Conservation (phyloP, 495 filamentous ascomycete species). For the Penicillium goetzii region DNA sequence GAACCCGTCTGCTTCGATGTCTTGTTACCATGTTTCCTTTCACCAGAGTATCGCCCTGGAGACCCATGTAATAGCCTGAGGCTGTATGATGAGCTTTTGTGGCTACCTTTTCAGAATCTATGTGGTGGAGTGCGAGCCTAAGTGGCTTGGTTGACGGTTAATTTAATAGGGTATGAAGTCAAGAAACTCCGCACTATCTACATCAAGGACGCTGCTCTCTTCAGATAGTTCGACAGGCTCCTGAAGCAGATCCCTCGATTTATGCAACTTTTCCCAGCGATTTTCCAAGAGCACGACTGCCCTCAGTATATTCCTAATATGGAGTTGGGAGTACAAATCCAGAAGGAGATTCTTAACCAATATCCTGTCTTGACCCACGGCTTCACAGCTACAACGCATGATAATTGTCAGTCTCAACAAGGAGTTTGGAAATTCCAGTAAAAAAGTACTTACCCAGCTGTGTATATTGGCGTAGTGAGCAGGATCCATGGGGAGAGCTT, state of each 20-base stretch:
- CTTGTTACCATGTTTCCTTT: not conserved
- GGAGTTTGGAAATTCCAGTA: not conserved
- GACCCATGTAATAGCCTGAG: not conserved
- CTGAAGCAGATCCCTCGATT: not conserved
- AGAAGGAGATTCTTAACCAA: constrained; percentile 17
- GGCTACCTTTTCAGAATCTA: not conserved
- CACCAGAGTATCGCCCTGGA: not conserved
- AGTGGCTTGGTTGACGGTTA: not conserved
- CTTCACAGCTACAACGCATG: constrained; percentile 10
- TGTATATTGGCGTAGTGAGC: constrained; percentile 26
- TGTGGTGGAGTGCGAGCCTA: not conserved
- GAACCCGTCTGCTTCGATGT: not conserved
- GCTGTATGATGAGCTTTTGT: not conserved
- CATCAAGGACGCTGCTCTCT: not conserved
- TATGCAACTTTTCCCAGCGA: constrained; percentile 10
- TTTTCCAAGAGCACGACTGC: constrained; percentile 20
- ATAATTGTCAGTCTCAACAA: not conserved
- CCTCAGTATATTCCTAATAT: constrained; percentile 23
- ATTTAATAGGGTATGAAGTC: constrained; percentile 23
- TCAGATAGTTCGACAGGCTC: not conserved
- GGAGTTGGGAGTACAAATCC: constrained; percentile 19
- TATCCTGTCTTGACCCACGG: constrained; percentile 8
- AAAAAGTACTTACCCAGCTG: constrained; percentile 18
- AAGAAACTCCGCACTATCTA: not conserved
- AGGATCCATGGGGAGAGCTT: constrained; percentile 26